Base-by-base conservation (phyloP, 2,329 filamentous ascomycete genomes). In the Xylaria sp. region DNA sequence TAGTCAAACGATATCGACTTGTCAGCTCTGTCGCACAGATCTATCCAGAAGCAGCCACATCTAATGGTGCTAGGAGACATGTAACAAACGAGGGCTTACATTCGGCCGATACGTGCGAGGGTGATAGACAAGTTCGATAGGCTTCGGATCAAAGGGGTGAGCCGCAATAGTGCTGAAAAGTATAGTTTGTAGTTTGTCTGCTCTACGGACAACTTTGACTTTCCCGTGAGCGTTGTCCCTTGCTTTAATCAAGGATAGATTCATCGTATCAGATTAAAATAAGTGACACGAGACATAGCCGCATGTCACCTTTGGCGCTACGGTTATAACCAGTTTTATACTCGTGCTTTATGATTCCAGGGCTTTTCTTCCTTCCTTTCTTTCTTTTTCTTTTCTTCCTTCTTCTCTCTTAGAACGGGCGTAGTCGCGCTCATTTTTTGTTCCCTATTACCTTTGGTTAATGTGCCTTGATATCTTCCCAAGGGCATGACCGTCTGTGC, bases 11-110 rank as follows among this genome's bases (percentile, higher is more conserved):
- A 36, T 70, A 2, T 66, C 63, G 10, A 48, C 72, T 33, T 74
- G 73, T 62, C 64, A 62, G 31, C 68, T 62, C 28, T 75, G 67
- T 64, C 56, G 67, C n/a, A 64, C 62, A 23, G 59, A 64, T 28
- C 43, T 73, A 15, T 5, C 28, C 3, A 28, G 28, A 28, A 28
- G 3, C 3, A 28, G 28, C 2, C 6, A 28, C 28, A 28, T 28
- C 28, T 28, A 28, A 28, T 28, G 28, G 28, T 28, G 28, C 28
- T 4, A 28, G 28, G 28, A 5, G 4, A 4, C 28, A 28, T 28
- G 28, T 28, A 28, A 28, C 3, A 28, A 28, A 28, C 28, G 3
- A 28, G 28, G 3, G 28, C 28, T 1, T 28, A 5, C 6, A 28
- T 64, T 66, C 23, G 69, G 70, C 48, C 2, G 69, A 72, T 5